A percentile compares a stretch with the other conserved stretches of the same genome.
phyloP scores from a whole-genome alignment of 371 early-diverging fungal genomes.

The Mortierella sp. region DNA sequence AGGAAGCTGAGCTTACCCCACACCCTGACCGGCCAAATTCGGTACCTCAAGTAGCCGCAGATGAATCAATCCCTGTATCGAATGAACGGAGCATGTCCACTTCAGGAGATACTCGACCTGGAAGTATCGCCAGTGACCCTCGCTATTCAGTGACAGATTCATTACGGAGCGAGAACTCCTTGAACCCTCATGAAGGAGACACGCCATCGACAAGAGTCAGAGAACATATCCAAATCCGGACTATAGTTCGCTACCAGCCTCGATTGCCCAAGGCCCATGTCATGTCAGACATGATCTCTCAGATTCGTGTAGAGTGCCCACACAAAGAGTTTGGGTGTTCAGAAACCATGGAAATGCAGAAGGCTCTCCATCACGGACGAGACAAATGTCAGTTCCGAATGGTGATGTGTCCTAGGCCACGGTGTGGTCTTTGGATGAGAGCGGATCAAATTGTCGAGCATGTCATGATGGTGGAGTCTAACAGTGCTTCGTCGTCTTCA shows the following conservation, averaged over 20 bases:
- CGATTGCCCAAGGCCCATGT: constrained; percentile 52
- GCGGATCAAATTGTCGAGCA: constrained; percentile 52
- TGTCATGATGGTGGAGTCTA: constrained; percentile 40
- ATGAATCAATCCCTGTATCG: neutral
- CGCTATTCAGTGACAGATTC: neutral
- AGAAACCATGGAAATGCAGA: constrained; percentile 48
- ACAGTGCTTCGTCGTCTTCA: neutral
- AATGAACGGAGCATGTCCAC: neutral
- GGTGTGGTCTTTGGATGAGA: constrained; percentile 48
- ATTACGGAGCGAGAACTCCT: neutral
- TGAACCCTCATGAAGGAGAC: constrained; percentile 2
- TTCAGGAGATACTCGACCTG: neutral
- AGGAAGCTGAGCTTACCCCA: neutral
- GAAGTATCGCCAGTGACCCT: neutral
- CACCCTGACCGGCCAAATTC: neutral
- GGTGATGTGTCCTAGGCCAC: constrained; percentile 47
- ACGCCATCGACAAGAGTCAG: neutral
- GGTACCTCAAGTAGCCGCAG: neutral
- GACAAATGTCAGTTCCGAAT: constrained; percentile 35
- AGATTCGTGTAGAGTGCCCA: constrained; percentile 47
- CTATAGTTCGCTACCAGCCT: constrained; percentile 49
- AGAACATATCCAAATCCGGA: constrained; percentile 38
- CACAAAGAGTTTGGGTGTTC: constrained; percentile 33
- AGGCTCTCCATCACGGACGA: constrained; percentile 33
- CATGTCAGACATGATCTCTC: constrained; percentile 55